Conservation (phyloP, 116 monocot species). For the Posidonia oceanica region DNA sequence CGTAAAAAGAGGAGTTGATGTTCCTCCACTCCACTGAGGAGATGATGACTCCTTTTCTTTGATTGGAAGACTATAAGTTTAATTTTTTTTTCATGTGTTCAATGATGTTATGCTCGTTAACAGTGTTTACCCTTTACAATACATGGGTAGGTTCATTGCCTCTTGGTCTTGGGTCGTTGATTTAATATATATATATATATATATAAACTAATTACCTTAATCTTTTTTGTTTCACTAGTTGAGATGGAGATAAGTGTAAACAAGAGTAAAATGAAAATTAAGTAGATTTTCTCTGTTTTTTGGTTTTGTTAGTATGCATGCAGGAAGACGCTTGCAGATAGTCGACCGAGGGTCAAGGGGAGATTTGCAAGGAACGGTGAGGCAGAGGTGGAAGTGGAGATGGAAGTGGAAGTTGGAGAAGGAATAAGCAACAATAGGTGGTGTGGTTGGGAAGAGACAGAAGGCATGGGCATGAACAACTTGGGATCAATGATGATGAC, state of each 20-base stretch:
- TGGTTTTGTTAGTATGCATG: constrained; percentile 54
- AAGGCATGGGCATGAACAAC: background rate
- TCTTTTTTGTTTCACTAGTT: background rate
- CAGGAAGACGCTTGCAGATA: constrained; percentile 87
- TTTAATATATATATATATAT: too few species aligned
- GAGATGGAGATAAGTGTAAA: background rate
- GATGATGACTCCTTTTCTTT: too few species aligned
- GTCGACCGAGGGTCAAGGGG: constrained; percentile 63
- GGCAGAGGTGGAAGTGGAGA: background rate
- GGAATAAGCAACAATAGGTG: background rate
- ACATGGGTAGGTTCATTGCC: too few species aligned
- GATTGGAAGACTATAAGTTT: too few species aligned
- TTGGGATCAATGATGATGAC: background rate
- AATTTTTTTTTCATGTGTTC: too few species aligned
- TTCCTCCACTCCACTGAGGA: too few species aligned
- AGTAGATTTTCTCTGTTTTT: background rate
- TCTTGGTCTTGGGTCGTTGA: too few species aligned
- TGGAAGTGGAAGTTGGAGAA: background rate
- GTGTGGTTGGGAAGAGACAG: constrained; percentile 1
- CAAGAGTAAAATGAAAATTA: background rate
- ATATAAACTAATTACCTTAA: background rate
- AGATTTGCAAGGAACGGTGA: constrained; percentile 72
- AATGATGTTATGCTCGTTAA: too few species aligned
- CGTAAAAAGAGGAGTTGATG: too few species aligned
- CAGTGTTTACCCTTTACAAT: too few species aligned